Evolutionary conservation across 768 basidiomycete species (phyloP), one percentile per base, ranked within the genome.

Genomic region (Inosperma sp.): DNA sequence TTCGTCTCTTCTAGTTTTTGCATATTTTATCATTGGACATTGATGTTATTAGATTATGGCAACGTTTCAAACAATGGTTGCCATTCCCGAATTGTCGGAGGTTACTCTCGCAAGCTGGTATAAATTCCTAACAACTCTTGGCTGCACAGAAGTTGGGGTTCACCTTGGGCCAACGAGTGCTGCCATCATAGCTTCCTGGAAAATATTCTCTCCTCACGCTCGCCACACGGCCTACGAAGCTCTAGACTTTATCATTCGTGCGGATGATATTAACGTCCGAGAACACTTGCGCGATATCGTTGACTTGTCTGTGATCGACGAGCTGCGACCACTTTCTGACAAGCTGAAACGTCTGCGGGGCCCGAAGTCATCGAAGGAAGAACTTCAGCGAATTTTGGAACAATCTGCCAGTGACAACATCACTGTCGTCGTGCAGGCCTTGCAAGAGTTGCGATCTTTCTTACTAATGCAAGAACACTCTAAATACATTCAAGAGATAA

Each of bases 131-230:
- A 77, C 71, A 13, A 83, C 82, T 2, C 67, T 95, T 16, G 72
- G 75, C 3, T 75, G 80, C 16, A 66, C 65, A 39, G 93, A 98
- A 54, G 73, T 93, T 35, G 84, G 90, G 2, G 83, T 89, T 2
- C 84, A 93, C 60, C 77, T 94, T 41, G 92, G 93, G 3, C 80
- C 88, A 4, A 95, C 92, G 0, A 89, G 85, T 33, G 93, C 95
- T 3, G 82, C 88, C 1, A 77, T 97, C 48, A 79, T 93, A 12
- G 77, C 82, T 3, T 75, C 79, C 3, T 99, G 96, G 96, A 62
- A 74, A 2, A 69, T 65, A 1, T 80, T 98, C 36, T 76, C 79
- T 13, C 47, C 69, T 0, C 58, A 64, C 9, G 80, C 82, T 37
- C 79, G 77, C 7, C 65, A 68, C 2, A 64, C 78, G 2, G 90